Evolutionary conservation across 441 rosid genomes (phyloP).

Genomic region (Adansonia gregorii): DNA sequence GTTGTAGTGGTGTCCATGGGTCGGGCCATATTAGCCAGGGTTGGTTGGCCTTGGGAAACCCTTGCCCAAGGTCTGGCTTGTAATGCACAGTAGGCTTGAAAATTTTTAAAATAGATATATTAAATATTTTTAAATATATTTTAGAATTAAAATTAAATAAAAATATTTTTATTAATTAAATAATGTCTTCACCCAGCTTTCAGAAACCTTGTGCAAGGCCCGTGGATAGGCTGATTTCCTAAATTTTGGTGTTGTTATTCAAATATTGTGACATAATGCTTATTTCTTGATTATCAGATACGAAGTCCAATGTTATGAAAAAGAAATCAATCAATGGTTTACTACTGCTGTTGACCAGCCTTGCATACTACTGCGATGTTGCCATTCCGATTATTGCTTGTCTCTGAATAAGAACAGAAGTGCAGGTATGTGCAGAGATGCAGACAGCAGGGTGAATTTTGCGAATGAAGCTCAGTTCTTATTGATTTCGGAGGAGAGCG

Average conservation of each 20-base stretch:
- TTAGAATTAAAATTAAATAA: neutral
- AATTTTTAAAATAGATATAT: too few relatives aligned
- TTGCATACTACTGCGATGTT: conserved; percentile 62
- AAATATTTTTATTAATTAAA: too few relatives aligned
- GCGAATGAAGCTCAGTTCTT: conserved; percentile 92
- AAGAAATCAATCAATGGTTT: conserved; percentile 75
- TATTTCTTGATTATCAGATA: conserved; percentile 47
- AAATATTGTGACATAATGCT: conserved; percentile 11
- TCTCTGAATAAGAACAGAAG: conserved; percentile 45
- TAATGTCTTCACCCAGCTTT: neutral
- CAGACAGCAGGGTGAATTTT: conserved; percentile 63
- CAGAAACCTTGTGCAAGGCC: neutral
- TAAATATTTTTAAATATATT: too few relatives aligned
- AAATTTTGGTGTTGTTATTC: neutral
- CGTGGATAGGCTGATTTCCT: neutral
- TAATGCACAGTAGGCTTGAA: neutral
- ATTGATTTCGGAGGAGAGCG: conserved; percentile 80
- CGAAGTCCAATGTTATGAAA: conserved; percentile 51
- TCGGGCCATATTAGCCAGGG: neutral
- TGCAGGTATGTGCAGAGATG: conserved; percentile 63
- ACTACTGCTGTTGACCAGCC: conserved; percentile 75
- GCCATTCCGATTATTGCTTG: conserved; percentile 41
- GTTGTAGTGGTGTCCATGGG: neutral
- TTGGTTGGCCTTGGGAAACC: neutral
- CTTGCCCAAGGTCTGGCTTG: neutral